These are phyloP conservation scores for Penicillium psychrofluorescens DNA, from an alignment of 495 filamentous ascomycete species.

Conservation along the genomic window DNA sequence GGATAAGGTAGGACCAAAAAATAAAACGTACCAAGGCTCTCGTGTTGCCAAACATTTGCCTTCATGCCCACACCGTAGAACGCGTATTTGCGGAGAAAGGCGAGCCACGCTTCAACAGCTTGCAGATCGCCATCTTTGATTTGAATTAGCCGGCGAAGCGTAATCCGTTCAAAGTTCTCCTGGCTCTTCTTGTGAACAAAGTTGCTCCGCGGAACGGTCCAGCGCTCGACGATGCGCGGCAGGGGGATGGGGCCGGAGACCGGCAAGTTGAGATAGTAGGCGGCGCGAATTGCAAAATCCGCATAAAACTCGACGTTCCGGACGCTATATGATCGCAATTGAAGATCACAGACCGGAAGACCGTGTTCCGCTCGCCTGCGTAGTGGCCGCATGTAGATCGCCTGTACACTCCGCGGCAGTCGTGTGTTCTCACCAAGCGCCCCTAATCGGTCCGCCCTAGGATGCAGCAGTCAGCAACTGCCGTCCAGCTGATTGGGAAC, in stretches of 20 bases:
- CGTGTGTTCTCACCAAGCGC: conserved; percentile 37
- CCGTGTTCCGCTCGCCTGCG: conserved; percentile 66
- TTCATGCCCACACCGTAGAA: conserved; percentile 98
- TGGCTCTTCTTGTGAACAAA: conserved; percentile 97
- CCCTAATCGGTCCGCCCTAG: conserved; percentile 32
- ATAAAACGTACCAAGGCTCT: conserved; percentile 51
- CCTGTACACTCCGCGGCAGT: conserved; percentile 70
- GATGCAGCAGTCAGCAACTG: conserved; percentile 5
- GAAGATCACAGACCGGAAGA: conserved; percentile 80
- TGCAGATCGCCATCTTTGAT: conserved; percentile 90
- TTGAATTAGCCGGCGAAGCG: conserved; percentile 78
- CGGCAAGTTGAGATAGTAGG: conserved; percentile 86
- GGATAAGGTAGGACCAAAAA: neutral
- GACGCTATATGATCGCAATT: conserved; percentile 84
- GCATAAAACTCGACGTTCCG: conserved; percentile 90
- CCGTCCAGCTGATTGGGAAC: neutral
- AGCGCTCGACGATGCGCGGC: conserved; percentile 76
- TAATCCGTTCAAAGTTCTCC: conserved; percentile 94
- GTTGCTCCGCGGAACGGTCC: conserved; percentile 85
- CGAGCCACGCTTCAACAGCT: conserved; percentile 82
- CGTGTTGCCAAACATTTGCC: conserved; percentile 89
- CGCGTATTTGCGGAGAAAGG: conserved; percentile 80
- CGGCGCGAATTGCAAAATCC: conserved; percentile 90
- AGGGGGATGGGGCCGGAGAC: conserved; percentile 85
- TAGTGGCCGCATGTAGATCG: conserved; percentile 77